Conservation (phyloP, 164 flowering plant species). For the Vitis riparia region DNA sequence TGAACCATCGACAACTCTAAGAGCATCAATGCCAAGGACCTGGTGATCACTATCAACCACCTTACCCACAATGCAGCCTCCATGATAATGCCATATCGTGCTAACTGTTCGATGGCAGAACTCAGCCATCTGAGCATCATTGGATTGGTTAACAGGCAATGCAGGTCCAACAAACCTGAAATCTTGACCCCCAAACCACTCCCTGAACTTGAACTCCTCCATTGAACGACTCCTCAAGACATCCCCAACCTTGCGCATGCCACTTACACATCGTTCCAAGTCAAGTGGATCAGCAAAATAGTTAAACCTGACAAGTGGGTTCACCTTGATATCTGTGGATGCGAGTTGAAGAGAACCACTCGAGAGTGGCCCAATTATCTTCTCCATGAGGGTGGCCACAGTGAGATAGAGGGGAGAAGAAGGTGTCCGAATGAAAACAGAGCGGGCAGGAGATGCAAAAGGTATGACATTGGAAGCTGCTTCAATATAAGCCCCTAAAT, state of each 20-base stretch:
- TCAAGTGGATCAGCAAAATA: slow-evolving; percentile 65
- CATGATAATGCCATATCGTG: slow-evolving; percentile 96
- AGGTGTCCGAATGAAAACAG: slow-evolving; percentile 37
- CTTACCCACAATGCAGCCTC: slow-evolving; percentile 79
- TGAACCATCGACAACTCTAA: slow-evolving; percentile 84
- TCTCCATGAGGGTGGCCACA: slow-evolving; percentile 81
- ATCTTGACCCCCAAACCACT: slow-evolving; percentile 41
- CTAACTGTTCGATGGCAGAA: slow-evolving; percentile 77
- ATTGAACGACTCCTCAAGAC: slow-evolving; percentile 51
- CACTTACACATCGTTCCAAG: slow-evolving; percentile 57
- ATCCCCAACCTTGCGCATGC: slow-evolving; percentile 58
- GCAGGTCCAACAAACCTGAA: slow-evolving; percentile 68
- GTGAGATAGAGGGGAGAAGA: slow-evolving; percentile 55
- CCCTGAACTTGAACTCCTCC: slow-evolving; percentile 58
- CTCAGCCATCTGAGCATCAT: slow-evolving; percentile 47
- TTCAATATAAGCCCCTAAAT: slow-evolving; percentile 58
- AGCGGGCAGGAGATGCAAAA: slow-evolving; percentile 42
- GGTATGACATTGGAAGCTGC: slow-evolving; percentile 70
- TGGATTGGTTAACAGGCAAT: slow-evolving; percentile 45
- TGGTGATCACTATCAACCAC: slow-evolving; percentile 60
- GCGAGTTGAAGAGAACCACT: slow-evolving; percentile 63
- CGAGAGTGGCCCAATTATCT: slow-evolving; percentile 65
- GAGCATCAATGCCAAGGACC: slow-evolving; percentile 57
- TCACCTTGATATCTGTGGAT: slow-evolving; percentile 62
- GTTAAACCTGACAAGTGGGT: slow-evolving; percentile 78